Conservation (phyloP, 2,329 filamentous ascomycete species). For the Fusarium tupiense region DNA sequence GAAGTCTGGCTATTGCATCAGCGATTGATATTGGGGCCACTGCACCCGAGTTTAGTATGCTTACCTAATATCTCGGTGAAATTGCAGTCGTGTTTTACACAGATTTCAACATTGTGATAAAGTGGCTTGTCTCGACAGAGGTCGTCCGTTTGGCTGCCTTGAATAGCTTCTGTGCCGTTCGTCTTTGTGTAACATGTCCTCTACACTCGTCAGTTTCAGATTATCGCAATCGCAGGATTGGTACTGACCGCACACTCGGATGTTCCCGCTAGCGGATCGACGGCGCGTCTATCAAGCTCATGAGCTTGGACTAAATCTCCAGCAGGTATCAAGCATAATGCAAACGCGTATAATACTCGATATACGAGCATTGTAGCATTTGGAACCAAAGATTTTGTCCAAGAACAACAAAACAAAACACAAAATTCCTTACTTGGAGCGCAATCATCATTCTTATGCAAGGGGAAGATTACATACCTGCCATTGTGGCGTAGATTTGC, state of each 20-base stretch:
- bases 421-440: too few species aligned
- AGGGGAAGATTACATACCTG: not conserved
- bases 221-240: rapidly evolving
- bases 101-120: not conserved
- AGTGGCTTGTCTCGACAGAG: not conserved
- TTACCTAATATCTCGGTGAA: not conserved
- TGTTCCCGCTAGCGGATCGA: not conserved
- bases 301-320: not conserved
- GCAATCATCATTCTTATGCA: not conserved
- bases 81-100: not conserved
- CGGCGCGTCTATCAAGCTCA: too few species aligned
- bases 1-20: not conserved
- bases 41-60: rapidly evolving
- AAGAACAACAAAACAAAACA: not conserved
- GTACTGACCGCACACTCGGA: not conserved
- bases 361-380: not conserved
- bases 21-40: not conserved
- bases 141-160: not conserved
- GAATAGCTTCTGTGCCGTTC: not conserved
- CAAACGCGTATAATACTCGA: not conserved
- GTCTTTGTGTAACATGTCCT: not conserved
- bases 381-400: too few species aligned
- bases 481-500: not conserved
- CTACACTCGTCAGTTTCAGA: not conserved
- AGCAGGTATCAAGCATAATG: not conserved